phyloP scores from a whole-genome alignment of 441 rosid genomes.

The Erodium trifolium region DNA sequence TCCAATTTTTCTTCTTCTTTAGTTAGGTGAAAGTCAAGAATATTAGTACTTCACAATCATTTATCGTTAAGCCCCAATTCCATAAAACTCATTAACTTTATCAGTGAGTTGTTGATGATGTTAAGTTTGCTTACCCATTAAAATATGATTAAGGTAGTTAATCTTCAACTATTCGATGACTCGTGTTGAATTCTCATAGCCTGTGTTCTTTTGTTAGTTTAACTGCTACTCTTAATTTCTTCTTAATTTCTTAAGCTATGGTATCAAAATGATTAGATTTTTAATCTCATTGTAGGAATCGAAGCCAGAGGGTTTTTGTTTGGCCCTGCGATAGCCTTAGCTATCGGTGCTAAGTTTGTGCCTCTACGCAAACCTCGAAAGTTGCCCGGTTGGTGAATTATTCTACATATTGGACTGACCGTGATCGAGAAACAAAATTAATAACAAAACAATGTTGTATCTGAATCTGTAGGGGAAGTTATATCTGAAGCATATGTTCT shows the following conservation, averaged over 20 bases:
- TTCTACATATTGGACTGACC: neutral
- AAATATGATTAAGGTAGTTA: neutral
- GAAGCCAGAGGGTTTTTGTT: conserved; percentile 97
- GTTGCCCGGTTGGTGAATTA: conserved; percentile 53
- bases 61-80: neutral
- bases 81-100: neutral
- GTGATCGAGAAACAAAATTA: too few species aligned
- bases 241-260: neutral
- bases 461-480: conserved; percentile 26
- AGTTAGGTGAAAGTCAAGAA: neutral
- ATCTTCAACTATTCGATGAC: neutral
- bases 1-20: neutral
- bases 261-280: too few species aligned
- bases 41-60: neutral
- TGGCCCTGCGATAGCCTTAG: conserved; percentile 84
- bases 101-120: neutral
- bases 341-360: conserved; percentile 89
- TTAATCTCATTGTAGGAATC: conserved; percentile 37
- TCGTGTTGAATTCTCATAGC: neutral
- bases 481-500: conserved; percentile 69
- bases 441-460: too few species aligned
- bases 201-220: neutral
- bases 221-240: neutral
- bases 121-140: neutral
- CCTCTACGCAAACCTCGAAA: conserved; percentile 86